phyloP scores from a whole-genome alignment of 257 asterid species.

The Perilla frutescens region DNA sequence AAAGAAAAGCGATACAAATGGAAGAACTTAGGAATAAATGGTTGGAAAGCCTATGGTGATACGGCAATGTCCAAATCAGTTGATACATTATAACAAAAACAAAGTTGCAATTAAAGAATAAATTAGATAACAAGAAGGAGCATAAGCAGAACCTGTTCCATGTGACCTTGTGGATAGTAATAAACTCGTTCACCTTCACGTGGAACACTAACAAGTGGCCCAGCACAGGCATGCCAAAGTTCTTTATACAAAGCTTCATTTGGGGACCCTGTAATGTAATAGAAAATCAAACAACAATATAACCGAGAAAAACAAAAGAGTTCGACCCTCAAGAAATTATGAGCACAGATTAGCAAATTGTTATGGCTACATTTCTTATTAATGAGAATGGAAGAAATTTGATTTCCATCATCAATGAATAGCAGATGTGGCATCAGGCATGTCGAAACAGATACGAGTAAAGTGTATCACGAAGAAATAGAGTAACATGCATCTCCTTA shows the following conservation, averaged over 20 bases:
- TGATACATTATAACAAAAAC: not conserved
- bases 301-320: constrained; percentile 7
- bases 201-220: constrained; percentile 92
- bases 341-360: not conserved
- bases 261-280: constrained; percentile 57
- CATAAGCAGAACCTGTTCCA: constrained; percentile 78
- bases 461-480: not conserved
- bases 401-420: constrained; percentile 6
- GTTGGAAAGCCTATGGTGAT: constrained; percentile 17
- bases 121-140: constrained; percentile 16
- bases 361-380: not conserved
- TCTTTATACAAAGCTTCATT: constrained; percentile 80
- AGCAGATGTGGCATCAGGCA: not conserved
- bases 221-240: constrained; percentile 99
- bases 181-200: constrained; percentile 87
- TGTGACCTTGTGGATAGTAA: constrained; percentile 97
- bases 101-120: constrained; percentile 8
- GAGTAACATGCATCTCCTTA: not conserved
- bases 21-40: no score
- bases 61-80: constrained; percentile 3
- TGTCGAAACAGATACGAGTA: constrained; percentile 16
- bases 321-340: constrained; percentile 18
- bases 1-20: no score
- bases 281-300: constrained; percentile 29
- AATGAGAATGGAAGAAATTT: constrained; percentile 6